phyloP scores from a whole-genome alignment of 768 basidiomycete genomes.

The Mrakia blollopis region DNA sequence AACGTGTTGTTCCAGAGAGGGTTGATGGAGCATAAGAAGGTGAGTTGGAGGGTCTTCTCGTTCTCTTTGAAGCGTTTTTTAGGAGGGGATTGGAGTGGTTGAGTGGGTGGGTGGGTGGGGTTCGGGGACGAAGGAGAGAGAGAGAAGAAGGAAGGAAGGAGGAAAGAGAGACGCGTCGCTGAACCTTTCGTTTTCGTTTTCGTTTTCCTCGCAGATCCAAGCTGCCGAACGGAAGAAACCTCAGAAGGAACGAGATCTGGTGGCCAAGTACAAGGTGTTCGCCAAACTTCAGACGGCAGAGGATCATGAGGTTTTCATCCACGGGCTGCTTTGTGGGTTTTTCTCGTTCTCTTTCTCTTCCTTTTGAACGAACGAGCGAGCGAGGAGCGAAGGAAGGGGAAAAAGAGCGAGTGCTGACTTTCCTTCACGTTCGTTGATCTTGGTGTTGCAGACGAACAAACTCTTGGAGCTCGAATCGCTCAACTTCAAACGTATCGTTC shows the following conservation, averaged over 20 bases:
- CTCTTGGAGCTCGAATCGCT: constrained; percentile 78
- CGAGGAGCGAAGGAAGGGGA: too few relatives aligned
- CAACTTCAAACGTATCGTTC: constrained; percentile 87
- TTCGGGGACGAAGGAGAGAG: too few relatives aligned
- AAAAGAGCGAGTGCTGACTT: background rate
- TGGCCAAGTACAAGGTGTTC: constrained; percentile 84
- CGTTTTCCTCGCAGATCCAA: constrained; percentile 59
- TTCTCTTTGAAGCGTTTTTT: background rate
- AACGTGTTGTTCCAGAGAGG: constrained; percentile 86
- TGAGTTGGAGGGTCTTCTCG: constrained; percentile 43
- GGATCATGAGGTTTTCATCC: constrained; percentile 80
- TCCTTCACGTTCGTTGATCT: background rate
- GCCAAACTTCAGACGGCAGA: constrained; percentile 82
- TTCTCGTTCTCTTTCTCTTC: too few relatives aligned
- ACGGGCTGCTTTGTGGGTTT: constrained; percentile 83
- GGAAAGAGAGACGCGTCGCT: background rate
- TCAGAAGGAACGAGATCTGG: constrained; percentile 85
- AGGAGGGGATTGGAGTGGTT: background rate
- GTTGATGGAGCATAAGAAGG: constrained; percentile 90
- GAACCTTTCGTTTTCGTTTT: background rate
- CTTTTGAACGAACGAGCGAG: too few relatives aligned
- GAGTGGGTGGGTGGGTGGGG: too few relatives aligned
- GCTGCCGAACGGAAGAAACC: constrained; percentile 83
- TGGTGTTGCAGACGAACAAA: constrained; percentile 66
- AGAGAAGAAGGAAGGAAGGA: too few relatives aligned